These are phyloP conservation scores for Endotrypanum monterogeii DNA, from an alignment of 208 protist genomes.

Conservation along the genomic window DNA sequence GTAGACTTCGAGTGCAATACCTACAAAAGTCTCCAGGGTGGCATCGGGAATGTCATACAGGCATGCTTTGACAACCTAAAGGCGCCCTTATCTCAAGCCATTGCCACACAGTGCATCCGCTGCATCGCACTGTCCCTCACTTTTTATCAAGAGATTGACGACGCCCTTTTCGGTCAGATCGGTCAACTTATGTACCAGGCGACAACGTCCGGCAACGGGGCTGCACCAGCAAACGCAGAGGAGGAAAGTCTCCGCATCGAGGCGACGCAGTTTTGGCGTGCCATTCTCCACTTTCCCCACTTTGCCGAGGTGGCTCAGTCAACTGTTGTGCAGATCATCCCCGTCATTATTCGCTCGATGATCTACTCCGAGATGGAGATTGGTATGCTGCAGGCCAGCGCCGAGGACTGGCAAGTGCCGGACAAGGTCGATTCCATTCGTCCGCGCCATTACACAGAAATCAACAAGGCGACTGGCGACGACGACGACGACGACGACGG, in stretches of 20 bases:
- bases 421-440: conserved; percentile 87
- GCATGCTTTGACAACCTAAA: conserved; percentile 71
- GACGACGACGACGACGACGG: conserved; percentile 64
- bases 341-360: conserved; percentile 87
- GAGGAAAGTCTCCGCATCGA: conserved; percentile 81
- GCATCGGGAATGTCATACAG: conserved; percentile 52
- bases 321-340: conserved; percentile 60
- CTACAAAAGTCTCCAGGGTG: conserved; percentile 50
- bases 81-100: conserved; percentile 38
- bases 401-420: conserved; percentile 79
- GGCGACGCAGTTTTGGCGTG: conserved; percentile 84
- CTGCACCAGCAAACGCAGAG: conserved; percentile 15
- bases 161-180: conserved; percentile 59
- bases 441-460: conserved; percentile 78
- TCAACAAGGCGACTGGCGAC: conserved; percentile 12
- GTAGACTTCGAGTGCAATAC: conserved; percentile 61
- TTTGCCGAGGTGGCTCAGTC: conserved; percentile 64
- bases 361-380: conserved; percentile 93
- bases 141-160: conserved; percentile 61
- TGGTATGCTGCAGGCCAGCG: conserved; percentile 72
- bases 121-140: conserved; percentile 70
- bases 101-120: conserved; percentile 59
- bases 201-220: conserved; percentile 38
- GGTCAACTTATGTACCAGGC: conserved; percentile 57
- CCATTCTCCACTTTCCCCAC: conserved; percentile 70